Evolutionary conservation across 768 basidiomycete genomes (phyloP).

Genomic region (Mycena olivaceomarginata): DNA sequence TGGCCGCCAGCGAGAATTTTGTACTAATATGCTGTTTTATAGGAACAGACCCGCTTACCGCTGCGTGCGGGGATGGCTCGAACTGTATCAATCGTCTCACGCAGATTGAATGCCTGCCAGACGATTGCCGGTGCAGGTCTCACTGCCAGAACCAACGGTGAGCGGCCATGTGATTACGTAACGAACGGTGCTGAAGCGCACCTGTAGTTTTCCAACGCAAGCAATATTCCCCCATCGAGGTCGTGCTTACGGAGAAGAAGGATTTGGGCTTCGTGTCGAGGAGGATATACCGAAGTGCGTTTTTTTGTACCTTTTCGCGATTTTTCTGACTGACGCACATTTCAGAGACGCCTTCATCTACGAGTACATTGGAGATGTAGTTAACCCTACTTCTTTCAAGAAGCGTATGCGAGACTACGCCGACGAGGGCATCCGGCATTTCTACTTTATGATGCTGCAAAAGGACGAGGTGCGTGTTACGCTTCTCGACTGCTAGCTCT

Average conservation of each 20-base stretch:
- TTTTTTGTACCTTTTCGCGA: conserved; percentile 33
- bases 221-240: conserved; percentile 90
- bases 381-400: conserved; percentile 89
- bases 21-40: conserved; percentile 41
- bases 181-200: conserved; percentile 34
- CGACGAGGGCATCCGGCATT: conserved; percentile 94
- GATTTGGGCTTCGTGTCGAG: conserved; percentile 92
- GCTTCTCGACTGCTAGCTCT: conserved; percentile 1
- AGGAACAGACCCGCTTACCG: conserved; percentile 77
- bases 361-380: conserved; percentile 98
- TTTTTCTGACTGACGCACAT: conserved; percentile 37
- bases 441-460: conserved; percentile 99
- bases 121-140: conserved; percentile 88
- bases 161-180: conserved; percentile 44
- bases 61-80: conserved; percentile 90
- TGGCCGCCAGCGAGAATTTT: conserved; percentile 44
- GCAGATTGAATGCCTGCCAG: conserved; percentile 95
- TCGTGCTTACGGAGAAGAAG: conserved; percentile 96
- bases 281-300: conserved; percentile 79
- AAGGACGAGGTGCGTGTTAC: conserved; percentile 88
- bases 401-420: conserved; percentile 97
- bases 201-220: conserved; percentile 89
- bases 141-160: conserved; percentile 97
- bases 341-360: conserved; percentile 94
- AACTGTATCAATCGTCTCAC: conserved; percentile 99